phyloP scores from a whole-genome alignment of 106 monocot genomes.

The Dendrobium catenatum region DNA sequence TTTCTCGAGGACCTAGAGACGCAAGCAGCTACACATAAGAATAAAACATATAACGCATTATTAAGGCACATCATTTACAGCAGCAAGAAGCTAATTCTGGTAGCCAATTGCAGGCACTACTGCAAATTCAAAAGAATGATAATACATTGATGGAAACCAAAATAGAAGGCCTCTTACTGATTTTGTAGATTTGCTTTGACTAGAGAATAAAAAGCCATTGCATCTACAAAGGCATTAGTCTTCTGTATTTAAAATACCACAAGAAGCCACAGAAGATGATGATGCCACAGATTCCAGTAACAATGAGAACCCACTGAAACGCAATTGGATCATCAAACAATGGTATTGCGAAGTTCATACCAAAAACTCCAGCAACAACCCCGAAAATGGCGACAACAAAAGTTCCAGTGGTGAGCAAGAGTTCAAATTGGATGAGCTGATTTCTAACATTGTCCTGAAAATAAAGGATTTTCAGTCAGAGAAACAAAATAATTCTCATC shows the following conservation, averaged over 20 bases:
- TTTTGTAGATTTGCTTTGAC: not conserved
- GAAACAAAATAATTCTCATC: not conserved
- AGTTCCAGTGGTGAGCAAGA: conserved; percentile 71
- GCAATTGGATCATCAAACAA: conserved; percentile 52
- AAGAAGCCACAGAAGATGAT: conserved; percentile 74
- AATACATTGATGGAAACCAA: not conserved
- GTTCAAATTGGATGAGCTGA: conserved; percentile 87
- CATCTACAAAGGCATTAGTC: conserved; percentile 68
- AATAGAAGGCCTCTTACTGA: not conserved
- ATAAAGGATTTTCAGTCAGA: not conserved
- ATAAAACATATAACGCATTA: conserved; percentile 2
- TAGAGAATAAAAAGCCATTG: not conserved
- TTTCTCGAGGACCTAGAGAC: not conserved
- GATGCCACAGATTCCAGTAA: conserved; percentile 49
- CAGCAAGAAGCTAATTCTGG: not conserved
- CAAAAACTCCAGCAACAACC: conserved; percentile 74
- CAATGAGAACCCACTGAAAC: conserved; percentile 69
- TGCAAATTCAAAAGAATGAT: conserved; percentile 7
- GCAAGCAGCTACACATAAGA: not conserved
- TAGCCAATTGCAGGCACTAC: not conserved
- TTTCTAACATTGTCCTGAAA: conserved; percentile 84
- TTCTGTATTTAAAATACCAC: conserved; percentile 73
- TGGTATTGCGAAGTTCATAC: conserved; percentile 76
- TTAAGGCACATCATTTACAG: not conserved
- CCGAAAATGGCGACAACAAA: conserved; percentile 80